A percentile compares a stretch with the other conserved stretches of the same genome.
Conservation (phyloP, 768 basidiomycete species). For the Lactifluus volemus region DNA sequence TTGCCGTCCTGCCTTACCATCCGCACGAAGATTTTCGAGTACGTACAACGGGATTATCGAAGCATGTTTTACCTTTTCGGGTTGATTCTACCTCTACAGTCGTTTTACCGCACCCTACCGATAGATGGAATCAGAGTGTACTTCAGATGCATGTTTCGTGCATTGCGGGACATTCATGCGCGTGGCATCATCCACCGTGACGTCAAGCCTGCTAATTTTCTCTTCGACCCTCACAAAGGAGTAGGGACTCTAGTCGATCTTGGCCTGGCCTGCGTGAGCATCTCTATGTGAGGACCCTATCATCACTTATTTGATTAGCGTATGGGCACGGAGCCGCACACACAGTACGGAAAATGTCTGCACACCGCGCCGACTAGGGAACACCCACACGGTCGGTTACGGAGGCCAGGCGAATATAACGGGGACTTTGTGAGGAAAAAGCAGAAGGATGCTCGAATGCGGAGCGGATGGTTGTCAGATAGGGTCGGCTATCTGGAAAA, state of each 20-base stretch:
- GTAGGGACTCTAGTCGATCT: conserved; percentile 90
- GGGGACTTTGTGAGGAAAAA: conserved; percentile 42
- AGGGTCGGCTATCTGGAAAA: conserved; percentile 72
- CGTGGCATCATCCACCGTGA: conserved; percentile 91
- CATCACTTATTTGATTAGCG: neutral
- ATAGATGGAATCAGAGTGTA: conserved; percentile 76
- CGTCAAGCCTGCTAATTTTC: conserved; percentile 96
- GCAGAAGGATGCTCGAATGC: conserved; percentile 53
- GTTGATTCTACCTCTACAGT: conserved; percentile 35
- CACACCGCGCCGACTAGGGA: conserved; percentile 59
- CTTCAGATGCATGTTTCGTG: conserved; percentile 85
- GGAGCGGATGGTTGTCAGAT: conserved; percentile 47
- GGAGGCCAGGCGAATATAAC: conserved; percentile 36
- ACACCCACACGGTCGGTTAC: conserved; percentile 62
- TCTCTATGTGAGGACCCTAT: neutral
- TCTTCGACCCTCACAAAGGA: conserved; percentile 79
- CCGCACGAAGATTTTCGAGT: conserved; percentile 91
- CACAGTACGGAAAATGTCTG: conserved; percentile 53
- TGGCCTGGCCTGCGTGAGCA: conserved; percentile 82
- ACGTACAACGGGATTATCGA: conserved; percentile 26
- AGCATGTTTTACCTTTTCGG: neutral
- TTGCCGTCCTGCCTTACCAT: conserved; percentile 91
- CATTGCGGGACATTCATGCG: conserved; percentile 79
- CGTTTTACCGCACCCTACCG: conserved; percentile 69
- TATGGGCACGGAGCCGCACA: conserved; percentile 45